Percentiles rank a stretch among this genome's conserved stretches.
Evolutionary conservation across 73 alveolate genomes (phyloP).

Genomic region (Paramecium biaurelia): DNA sequence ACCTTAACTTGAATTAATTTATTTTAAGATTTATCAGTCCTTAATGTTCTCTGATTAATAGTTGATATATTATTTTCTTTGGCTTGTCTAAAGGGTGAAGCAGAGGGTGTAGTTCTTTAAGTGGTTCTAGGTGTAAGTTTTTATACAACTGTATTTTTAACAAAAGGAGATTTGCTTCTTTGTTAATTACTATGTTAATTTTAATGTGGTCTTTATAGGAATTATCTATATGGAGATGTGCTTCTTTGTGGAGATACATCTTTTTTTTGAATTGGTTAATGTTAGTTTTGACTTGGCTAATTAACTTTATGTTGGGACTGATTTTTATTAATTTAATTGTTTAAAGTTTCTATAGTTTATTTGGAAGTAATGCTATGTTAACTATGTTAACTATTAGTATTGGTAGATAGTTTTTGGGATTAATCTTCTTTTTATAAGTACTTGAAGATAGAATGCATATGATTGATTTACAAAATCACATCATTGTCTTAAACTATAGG

Average conservation of each 20-base stretch:
- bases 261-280: not conserved
- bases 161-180: not conserved
- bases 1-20: not conserved
- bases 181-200: not conserved
- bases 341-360: not conserved
- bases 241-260: not conserved
- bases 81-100: not conserved
- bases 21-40: not conserved
- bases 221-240: not conserved
- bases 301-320: not conserved
- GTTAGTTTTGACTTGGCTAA: not conserved
- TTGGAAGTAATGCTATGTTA: not conserved
- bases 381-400: constrained; percentile 20
- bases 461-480: not conserved
- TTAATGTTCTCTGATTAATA: not conserved
- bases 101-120: not conserved
- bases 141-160: not conserved
- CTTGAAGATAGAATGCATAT: not conserved
- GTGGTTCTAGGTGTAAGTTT: not conserved
- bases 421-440: not conserved
- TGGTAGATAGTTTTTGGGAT: not conserved
- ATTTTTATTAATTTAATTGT: not conserved
- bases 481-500: not conserved
- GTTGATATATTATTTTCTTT: not conserved
- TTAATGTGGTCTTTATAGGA: not conserved